Percentiles rank a stretch among this genome's conserved stretches.
Conservation (phyloP, 2,329 filamentous ascomycete species). For the Scedosporium boydii region DNA sequence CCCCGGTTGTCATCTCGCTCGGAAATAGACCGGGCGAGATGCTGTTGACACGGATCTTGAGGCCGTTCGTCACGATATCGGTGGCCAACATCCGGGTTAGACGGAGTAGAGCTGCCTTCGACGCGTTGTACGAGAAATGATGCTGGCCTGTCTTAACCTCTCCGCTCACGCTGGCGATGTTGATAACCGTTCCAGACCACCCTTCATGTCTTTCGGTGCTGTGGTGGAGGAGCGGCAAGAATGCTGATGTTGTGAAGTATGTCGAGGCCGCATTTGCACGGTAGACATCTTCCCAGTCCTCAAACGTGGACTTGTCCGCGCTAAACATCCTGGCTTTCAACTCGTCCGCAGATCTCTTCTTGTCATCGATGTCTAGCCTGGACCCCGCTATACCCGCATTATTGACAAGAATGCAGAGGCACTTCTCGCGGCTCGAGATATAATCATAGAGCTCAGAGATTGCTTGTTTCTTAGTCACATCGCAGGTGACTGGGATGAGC, state of each 20-base stretch:
- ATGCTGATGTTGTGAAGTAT: conserved; percentile 54
- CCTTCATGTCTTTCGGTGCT: conserved; percentile 29
- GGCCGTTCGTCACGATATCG: conserved; percentile 47
- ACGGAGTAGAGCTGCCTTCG: conserved; percentile 56
- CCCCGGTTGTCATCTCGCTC: conserved; percentile 59
- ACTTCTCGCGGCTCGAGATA: conserved; percentile 42
- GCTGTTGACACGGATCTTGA: conserved; percentile 60
- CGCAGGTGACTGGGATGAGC: conserved; percentile 50
- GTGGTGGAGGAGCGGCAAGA: conserved; percentile 52
- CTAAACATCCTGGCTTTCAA: conserved; percentile 60
- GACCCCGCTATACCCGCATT: conserved; percentile 55
- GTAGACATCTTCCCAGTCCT: conserved; percentile 65
- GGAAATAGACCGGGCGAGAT: conserved; percentile 65
- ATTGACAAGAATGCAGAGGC: conserved; percentile 58
- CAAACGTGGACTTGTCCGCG: conserved; percentile 42
- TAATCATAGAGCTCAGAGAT: conserved; percentile 48
- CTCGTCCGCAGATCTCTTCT: conserved; percentile 32
- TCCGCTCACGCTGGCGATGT: conserved; percentile 60
- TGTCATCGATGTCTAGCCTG: conserved; percentile 37
- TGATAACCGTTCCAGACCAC: conserved; percentile 53
- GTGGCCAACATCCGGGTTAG: conserved; percentile 53
- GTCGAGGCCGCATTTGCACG: conserved; percentile 65
- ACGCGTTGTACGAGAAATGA: conserved; percentile 56
- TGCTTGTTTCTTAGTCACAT: conserved; percentile 53
- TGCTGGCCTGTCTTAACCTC: conserved; percentile 53